Percentiles rank a stretch among this genome's conserved stretches.
Evolutionary conservation across 352 stramenopile genomes (phyloP).

Genomic region (Phytophthora cryptogea): DNA sequence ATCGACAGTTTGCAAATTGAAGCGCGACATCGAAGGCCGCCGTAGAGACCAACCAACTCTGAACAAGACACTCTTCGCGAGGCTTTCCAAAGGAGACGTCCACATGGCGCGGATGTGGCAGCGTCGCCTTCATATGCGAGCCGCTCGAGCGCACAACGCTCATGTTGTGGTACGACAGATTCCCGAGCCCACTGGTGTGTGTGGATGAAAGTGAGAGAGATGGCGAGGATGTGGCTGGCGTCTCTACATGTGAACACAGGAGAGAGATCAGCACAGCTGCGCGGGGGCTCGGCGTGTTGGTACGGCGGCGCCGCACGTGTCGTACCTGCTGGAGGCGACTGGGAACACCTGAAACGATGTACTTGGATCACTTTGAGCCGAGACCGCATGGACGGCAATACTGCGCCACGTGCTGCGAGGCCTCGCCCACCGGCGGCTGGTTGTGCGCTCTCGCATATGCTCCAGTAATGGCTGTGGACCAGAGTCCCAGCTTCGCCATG

Average conservation of each 20-base stretch:
- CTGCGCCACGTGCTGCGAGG: slow-evolving; percentile 1
- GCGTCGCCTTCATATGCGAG: slow-evolving; percentile 10
- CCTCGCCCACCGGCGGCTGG: neutral
- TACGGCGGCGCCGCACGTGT: slow-evolving; percentile 17
- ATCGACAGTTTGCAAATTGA: slow-evolving; percentile 6
- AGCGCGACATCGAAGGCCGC: slow-evolving; percentile 10
- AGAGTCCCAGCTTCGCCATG: slow-evolving; percentile 13
- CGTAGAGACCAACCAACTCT: slow-evolving; percentile 18
- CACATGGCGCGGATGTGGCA: slow-evolving; percentile 22
- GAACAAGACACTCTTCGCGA: slow-evolving; percentile 2
- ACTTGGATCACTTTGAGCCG: slow-evolving; percentile 9
- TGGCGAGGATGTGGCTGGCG: slow-evolving; percentile 26
- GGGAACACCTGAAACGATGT: slow-evolving; percentile 17
- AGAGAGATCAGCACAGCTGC: slow-evolving; percentile 23
- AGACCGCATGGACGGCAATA: slow-evolving; percentile 16
- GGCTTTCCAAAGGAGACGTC: slow-evolving; percentile 27
- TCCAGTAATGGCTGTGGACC: slow-evolving; percentile 25
- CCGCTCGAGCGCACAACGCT: slow-evolving; percentile 9
- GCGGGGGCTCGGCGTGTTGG: slow-evolving; percentile 19
- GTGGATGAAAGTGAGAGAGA: slow-evolving; percentile 29
- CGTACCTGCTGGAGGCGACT: slow-evolving; percentile 16
- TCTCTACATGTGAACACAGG: slow-evolving; percentile 15
- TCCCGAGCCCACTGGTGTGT: slow-evolving; percentile 15
- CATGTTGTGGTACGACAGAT: slow-evolving; percentile 21
- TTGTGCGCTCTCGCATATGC: slow-evolving; percentile 13